Evolutionary conservation across 257 asterid species (phyloP), one percentile per base, ranked within the genome.

Genomic region (Solanum tacnaense): DNA sequence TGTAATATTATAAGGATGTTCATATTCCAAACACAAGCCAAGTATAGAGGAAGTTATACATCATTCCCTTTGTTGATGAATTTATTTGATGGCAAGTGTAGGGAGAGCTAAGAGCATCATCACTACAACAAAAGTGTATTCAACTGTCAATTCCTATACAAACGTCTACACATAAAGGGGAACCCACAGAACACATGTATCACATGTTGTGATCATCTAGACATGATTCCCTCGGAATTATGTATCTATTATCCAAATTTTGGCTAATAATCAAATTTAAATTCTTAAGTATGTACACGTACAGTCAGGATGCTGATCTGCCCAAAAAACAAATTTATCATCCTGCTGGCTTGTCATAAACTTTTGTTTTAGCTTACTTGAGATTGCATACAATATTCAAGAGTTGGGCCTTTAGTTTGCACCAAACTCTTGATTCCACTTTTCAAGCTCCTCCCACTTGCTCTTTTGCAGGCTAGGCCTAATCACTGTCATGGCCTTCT

Each of bases 391-490:
- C 20, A 35, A 41, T 16, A 27, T 13, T 79, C 85, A 15, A 29
- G 68, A 44, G 67, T 81, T 38, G 84, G 13, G 34, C 41, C 9
- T 70, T 93, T 92, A 96, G 91, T 90, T 95, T 29, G 98, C 92
- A 68, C 99, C 99, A 27, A 94, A 97, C 91, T 96, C 98, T 78
- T 89, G 90, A 87, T 97, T 97, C 99, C 99, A 97, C 83, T 65
- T 92, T 70, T 96, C 98, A 32, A 97, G 98, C 90, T 97, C 99
- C 88, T 91, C 93, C 99, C 99, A 97, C 92, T 94, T 95, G 92
- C 94, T 92, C 93, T 92, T 94, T 90, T 95, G 97, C 87, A 97
- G 93, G 92, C 99, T 97, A 23, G 99, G 98, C 58, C 98, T 88
- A 18, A 97, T 92, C 38, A 93, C 98, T 62, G 92, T 89, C 98